Conservation (phyloP, 768 basidiomycete species). For the Suillus hirtellus region DNA sequence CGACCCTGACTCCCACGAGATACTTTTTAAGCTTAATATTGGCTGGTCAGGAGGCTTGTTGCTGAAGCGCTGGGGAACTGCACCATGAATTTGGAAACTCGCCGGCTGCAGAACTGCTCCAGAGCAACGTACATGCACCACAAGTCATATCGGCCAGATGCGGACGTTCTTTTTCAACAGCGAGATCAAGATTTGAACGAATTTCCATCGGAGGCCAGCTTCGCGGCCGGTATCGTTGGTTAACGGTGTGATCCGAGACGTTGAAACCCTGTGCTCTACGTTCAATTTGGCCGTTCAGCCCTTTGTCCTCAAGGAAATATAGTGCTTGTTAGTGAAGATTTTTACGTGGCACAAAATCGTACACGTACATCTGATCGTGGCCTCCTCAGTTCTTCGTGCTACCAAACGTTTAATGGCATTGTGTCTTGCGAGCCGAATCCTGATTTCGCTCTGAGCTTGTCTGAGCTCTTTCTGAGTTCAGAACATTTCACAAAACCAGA, state of each 20-base stretch:
- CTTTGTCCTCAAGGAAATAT: background rate
- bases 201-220: background rate
- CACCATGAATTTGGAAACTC: background rate
- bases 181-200: background rate
- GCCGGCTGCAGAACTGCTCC: background rate
- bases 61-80: background rate
- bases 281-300: background rate
- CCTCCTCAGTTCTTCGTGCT: background rate
- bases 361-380: background rate
- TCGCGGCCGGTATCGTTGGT: background rate
- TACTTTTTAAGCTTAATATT: background rate
- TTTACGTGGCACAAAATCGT: background rate
- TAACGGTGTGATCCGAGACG: background rate
- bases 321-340: background rate
- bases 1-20: constrained; percentile 14
- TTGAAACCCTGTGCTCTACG: background rate
- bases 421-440: background rate
- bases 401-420: background rate
- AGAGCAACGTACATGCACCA: background rate
- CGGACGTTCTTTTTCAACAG: background rate
- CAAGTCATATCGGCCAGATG: background rate
- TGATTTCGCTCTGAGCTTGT: constrained; percentile 9
- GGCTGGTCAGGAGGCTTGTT: background rate
- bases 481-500: constrained; percentile 7
- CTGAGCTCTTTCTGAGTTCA: constrained; percentile 12